phyloP scores from a whole-genome alignment of 306 rosid species.

The Herpetospermum pedunculosum region DNA sequence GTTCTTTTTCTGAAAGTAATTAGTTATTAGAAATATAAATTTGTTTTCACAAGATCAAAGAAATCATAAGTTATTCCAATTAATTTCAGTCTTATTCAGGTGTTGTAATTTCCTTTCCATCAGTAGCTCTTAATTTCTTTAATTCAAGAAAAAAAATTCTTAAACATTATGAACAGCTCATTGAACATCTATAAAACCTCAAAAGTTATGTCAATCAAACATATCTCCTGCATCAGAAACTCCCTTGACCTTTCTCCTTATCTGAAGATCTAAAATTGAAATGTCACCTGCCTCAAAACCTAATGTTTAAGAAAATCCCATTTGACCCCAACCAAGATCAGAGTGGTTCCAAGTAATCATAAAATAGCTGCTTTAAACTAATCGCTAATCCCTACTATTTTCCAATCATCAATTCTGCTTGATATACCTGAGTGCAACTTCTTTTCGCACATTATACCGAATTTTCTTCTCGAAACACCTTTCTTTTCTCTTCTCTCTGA shows the following conservation, averaged over 20 bases:
- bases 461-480: constrained; percentile 45
- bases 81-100: neutral
- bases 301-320: neutral
- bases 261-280: neutral
- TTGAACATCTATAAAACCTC: neutral
- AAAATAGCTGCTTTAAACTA: neutral
- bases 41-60: neutral
- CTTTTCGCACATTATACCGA: constrained; percentile 42
- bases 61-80: neutral
- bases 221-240: neutral
- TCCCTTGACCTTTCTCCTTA: neutral
- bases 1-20: neutral
- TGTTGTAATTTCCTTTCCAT: neutral
- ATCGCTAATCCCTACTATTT: neutral
- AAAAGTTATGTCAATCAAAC: neutral
- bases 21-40: neutral
- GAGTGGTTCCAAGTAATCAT: neutral
- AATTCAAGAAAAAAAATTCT: neutral
- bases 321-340: neutral
- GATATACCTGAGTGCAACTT: constrained; percentile 42
- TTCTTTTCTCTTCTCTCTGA: constrained; percentile 48
- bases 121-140: neutral
- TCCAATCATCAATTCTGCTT: neutral
- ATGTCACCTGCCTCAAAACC: neutral
- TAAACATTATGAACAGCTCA: neutral